Evolutionary conservation across 805 yeast genomes (phyloP).

Genomic region (Yarrowia porcina): DNA sequence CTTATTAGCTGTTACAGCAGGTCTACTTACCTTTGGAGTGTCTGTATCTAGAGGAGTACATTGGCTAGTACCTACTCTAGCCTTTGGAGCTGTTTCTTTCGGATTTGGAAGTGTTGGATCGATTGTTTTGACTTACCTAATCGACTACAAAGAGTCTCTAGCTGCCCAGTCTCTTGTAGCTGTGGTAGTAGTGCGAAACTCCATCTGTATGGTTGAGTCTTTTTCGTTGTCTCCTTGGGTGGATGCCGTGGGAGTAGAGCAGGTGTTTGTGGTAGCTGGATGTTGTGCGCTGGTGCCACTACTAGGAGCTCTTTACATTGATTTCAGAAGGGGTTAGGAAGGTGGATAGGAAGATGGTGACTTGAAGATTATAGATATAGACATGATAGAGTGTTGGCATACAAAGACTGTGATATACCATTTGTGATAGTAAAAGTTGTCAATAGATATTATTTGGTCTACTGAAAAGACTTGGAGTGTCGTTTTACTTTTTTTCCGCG

Average conservation of each 20-base stretch:
- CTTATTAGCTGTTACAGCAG: conserved; percentile 26
- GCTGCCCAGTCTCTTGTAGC: conserved; percentile 54
- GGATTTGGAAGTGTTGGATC: conserved; percentile 49
- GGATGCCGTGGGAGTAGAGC: background rate
- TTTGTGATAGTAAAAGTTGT: no score
- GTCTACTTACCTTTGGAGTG: conserved; percentile 29
- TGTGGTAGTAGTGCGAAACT: conserved; percentile 54
- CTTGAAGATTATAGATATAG: background rate
- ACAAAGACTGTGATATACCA: no score
- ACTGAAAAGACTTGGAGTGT: no score
- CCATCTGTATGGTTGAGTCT: conserved; percentile 38
- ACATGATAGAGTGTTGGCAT: background rate
- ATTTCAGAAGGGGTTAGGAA: background rate
- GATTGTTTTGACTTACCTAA: conserved; percentile 51
- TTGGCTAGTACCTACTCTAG: conserved; percentile 29
- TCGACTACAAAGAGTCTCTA: conserved; percentile 56
- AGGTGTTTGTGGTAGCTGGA: background rate
- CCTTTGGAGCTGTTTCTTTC: conserved; percentile 27
- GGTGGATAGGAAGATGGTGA: no score
- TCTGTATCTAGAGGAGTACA: conserved; percentile 25
- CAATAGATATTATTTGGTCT: no score
- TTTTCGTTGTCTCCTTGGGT: conserved; percentile 7
- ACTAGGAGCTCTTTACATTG: background rate
- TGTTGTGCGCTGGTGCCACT: background rate
- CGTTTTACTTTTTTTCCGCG: no score